Evolutionary conservation across 768 basidiomycete genomes (phyloP), one percentile per base, ranked within the genome.

Genomic region (Psilocybe azurescens): DNA sequence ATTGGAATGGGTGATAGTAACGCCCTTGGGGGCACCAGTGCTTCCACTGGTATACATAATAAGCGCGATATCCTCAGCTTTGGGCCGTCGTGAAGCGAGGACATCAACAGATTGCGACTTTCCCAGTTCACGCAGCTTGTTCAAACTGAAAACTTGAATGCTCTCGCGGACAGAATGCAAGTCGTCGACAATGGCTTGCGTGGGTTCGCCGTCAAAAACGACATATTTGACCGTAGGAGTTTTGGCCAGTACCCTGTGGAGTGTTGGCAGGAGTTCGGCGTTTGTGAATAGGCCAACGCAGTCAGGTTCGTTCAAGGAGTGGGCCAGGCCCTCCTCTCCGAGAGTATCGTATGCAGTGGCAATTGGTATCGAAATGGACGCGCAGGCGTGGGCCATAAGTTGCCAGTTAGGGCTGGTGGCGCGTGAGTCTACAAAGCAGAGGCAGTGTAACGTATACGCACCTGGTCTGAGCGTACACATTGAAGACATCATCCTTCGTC

Each of bases 291-390:
- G 81, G 61, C 88, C 91, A 28, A 87, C 82, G 65, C 91, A 95
- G 50, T 89, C 80, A 3, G 96, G 94, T 62, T 83, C 83, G 73
- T 94, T 91, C 61, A 99, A 86, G 0, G 97, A 95, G 74, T 99
- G 95, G 0, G 88, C 79, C 18, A 99, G 86, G 54, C 97, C 95
- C 0, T 85, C 79, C 71, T 92, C 90, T 56, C 97, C 97, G 24
- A 99, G 89, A 2, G 94, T 97, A 71, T 97, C 97, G 76, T 99
- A 99, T 0, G 96, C 95, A 2, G 97, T 99, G 1, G 94, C 95
- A 67, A 97, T 93, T 8, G 89, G 83, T 2, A 89, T 88, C 6
- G 89, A 87, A 59, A 95, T 91, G 13, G 84, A 82, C 0, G 86
- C 83, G 72, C 94, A 97, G 0, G 87, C 93, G 70, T 94, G 89